phyloP scores from a whole-genome alignment of 2,329 filamentous ascomycete species.

The Hypomyces rosellus region DNA sequence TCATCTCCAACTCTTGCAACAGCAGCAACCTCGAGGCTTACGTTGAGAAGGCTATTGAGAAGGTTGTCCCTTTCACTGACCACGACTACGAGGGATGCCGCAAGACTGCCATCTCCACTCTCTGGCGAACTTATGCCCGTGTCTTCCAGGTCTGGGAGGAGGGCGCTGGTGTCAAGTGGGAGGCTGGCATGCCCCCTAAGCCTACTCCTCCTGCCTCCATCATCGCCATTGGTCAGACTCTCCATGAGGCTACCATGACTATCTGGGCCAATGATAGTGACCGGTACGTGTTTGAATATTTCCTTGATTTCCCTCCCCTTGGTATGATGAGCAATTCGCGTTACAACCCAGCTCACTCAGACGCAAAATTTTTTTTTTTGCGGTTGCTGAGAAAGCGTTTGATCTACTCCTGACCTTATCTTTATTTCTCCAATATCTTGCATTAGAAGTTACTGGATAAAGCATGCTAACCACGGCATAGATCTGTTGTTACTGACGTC shows the following conservation, averaged over 20 bases:
- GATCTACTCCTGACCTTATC: constrained; percentile 34
- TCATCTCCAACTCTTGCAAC: constrained; percentile 79
- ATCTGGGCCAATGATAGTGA: constrained; percentile 89
- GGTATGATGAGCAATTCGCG: constrained; percentile 81
- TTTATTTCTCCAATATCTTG: constrained; percentile 17
- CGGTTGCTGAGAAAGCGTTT: constrained; percentile 80
- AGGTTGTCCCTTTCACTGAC: constrained; percentile 72
- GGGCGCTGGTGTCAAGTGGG: constrained; percentile 69
- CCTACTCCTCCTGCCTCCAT: constrained; percentile 73
- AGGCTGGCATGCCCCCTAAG: constrained; percentile 78
- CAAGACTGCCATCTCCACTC: constrained; percentile 82
- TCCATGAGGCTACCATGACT: constrained; percentile 76
- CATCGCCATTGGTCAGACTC: constrained; percentile 76
- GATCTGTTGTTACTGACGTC: constrained; percentile 85
- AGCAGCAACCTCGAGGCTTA: constrained; percentile 69
- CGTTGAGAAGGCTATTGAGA: constrained; percentile 81
- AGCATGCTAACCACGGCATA: constrained; percentile 44
- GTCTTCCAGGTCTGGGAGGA: constrained; percentile 85
- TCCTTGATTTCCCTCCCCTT: constrained; percentile 18
- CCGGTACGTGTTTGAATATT: constrained; percentile 59
- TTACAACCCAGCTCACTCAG: constrained; percentile 99
- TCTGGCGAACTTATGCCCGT: constrained; percentile 90
- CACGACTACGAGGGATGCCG: constrained; percentile 91
- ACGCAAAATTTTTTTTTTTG: constrained; percentile 56
- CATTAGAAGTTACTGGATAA: constrained; percentile 4